Evolutionary conservation across 495 filamentous ascomycete species (phyloP).

Genomic region (Neurospora sp.): DNA sequence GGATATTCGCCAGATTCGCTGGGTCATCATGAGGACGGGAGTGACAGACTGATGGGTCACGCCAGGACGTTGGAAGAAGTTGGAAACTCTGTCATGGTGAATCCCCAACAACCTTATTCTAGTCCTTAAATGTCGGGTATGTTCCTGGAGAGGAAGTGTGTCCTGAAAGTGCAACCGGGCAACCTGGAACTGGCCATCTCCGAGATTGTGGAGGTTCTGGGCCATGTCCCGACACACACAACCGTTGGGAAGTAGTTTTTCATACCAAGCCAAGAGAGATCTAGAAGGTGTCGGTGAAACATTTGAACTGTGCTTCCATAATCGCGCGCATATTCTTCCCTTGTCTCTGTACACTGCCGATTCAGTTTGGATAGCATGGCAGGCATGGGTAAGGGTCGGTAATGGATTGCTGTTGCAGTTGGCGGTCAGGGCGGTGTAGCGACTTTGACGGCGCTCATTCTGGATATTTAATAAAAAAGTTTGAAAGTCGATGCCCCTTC

Average conservation of each 20-base stretch:
- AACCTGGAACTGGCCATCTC: neutral
- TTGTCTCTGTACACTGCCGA: neutral
- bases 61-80: neutral
- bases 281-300: neutral
- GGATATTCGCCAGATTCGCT: neutral
- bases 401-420: neutral
- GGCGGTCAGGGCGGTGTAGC: neutral
- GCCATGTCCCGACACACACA: neutral
- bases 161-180: neutral
- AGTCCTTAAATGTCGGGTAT: neutral
- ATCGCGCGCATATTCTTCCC: neutral
- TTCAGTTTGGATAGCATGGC: neutral
- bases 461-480: neutral
- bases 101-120: neutral
- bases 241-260: neutral
- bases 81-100: neutral
- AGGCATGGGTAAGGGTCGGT: neutral
- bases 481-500: neutral
- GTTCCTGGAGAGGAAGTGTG: neutral
- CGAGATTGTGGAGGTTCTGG: neutral
- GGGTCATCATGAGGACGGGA: neutral
- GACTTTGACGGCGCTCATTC: neutral
- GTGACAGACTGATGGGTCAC: neutral
- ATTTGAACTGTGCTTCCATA: neutral
- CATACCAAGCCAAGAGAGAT: neutral